Percentiles rank a stretch among this genome's conserved stretches.
Evolutionary conservation across 1,284 basidiomycete species (phyloP).

Genomic region (Exsudoporus floridanus): DNA sequence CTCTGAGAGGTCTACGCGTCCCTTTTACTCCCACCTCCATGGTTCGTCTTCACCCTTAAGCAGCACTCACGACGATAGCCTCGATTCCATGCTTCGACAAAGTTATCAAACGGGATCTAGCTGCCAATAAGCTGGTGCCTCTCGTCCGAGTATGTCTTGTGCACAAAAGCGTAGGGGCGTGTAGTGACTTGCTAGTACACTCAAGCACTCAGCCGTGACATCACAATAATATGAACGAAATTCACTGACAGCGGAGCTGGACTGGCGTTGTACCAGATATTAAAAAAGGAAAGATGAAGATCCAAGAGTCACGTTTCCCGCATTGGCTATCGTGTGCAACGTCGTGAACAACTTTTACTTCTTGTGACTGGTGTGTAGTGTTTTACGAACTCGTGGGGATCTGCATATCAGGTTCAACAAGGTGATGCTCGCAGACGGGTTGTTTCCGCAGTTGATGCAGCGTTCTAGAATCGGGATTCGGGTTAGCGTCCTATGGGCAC

Average conservation of each 20-base stretch:
- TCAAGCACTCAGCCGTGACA: conserved; percentile 75
- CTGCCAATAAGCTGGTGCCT: conserved; percentile 57
- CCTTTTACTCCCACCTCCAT: neutral
- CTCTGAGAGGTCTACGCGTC: conserved; percentile 59
- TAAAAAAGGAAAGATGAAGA: conserved; percentile 62
- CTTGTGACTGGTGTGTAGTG: conserved; percentile 56
- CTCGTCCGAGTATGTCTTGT: conserved; percentile 53
- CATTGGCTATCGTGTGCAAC: conserved; percentile 79
- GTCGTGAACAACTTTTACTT: conserved; percentile 86
- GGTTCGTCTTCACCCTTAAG: conserved; percentile 41
- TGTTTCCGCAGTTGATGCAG: conserved; percentile 61
- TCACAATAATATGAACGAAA: conserved; percentile 77
- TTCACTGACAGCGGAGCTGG: conserved; percentile 82
- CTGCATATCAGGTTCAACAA: conserved; percentile 4
- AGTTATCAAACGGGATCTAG: conserved; percentile 65
- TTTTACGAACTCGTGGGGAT: neutral
- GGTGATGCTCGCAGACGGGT: conserved; percentile 57
- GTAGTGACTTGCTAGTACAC: conserved; percentile 84
- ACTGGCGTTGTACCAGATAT: conserved; percentile 61
- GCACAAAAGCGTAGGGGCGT: conserved; percentile 65
- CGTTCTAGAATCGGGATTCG: conserved; percentile 55
- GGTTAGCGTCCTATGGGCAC: conserved; percentile 74
- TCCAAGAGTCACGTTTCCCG: conserved; percentile 68
- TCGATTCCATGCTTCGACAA: conserved; percentile 69
- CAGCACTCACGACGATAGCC: conserved; percentile 67